Conservation (phyloP, 129 eudicot species). For the Ambrosia artemisiifolia region DNA sequence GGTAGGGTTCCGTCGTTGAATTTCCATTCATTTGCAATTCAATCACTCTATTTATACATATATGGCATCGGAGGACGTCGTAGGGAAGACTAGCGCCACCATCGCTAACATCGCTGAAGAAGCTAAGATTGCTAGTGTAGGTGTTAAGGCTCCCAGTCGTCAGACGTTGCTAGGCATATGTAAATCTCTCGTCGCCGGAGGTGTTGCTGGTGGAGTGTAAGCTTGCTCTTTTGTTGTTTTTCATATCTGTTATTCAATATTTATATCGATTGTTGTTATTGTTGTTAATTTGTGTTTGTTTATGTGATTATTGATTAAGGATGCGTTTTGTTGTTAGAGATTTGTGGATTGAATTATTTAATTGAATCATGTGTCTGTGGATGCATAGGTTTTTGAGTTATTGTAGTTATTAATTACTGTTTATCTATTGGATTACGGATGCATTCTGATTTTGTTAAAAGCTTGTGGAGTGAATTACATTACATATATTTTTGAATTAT, state of each 20-base stretch:
- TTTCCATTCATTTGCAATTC: neutral
- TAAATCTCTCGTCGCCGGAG: constrained; percentile 95
- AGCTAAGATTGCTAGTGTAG: constrained; percentile 77
- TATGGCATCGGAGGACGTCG: constrained; percentile 98
- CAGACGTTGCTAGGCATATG: constrained; percentile 58
- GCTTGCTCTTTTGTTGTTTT: constrained; percentile 13
- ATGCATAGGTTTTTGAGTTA: neutral
- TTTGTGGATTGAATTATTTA: neutral
- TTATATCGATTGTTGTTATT: neutral
- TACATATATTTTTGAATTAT: neutral
- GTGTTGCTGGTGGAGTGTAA: constrained; percentile 96
- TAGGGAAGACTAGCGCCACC: constrained; percentile 55
- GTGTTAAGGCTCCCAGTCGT: constrained; percentile 66
- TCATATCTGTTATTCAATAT: neutral
- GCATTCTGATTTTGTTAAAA: no score
- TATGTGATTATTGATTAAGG: neutral
- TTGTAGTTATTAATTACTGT: no score
- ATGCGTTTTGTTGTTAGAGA: neutral
- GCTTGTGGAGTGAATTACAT: neutral
- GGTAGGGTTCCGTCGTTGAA: constrained; percentile 30
- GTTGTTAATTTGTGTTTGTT: neutral
- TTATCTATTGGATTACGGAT: no score
- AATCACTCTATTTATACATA: neutral
- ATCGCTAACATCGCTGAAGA: constrained; percentile 88
- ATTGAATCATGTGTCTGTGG: neutral